Evolutionary conservation across 164 flowering plant species (phyloP), one percentile per base, ranked within the genome.

Genomic region (Platanus orientalis): DNA sequence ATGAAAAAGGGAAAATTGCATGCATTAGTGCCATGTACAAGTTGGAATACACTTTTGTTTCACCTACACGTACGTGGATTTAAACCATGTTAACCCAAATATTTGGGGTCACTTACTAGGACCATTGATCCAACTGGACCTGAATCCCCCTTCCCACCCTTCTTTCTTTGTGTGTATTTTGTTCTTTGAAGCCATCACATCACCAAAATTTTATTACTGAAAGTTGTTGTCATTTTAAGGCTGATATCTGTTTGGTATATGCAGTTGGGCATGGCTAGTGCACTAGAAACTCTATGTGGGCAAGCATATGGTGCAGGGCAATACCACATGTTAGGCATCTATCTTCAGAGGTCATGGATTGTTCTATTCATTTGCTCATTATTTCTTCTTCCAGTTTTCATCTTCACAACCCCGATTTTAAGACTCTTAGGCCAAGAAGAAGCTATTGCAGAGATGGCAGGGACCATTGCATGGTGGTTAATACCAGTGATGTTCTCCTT

Each of bases 231-330:
- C n/a, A n/a, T n/a, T n/a, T n/a, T n/a, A 55, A 16, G 39, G 21
- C 57, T 20, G 12, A 49, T 26, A 23, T 40, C 24, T 12, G 7
- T 28, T 52, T 29, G 34, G 20, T 26, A 4, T 21, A 14, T 62
- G 77, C 80, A 85, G 85, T 47, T 86, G 61, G 92, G 92, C 17
- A 86, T 86, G 87, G 76, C 86, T 0, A 83, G 86, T 61, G 92
- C 85, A 55, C 50, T 81, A 54, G 89, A 82, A 64, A 86, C 92
- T 0, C 64, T 86, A 6, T 84, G 92, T 62, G 92, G 92, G 27
- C 92, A 86, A 68, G 81, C 87, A 4, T 86, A 61, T 36, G 42
- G 42, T 7, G 42, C 42, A 36, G 42, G 42, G 42, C 42, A 36
- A 36, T 36, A 36, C 42, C 55, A 89, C 71, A 86, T 86, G 87